Percentiles rank a stretch among this genome's conserved stretches.
Evolutionary conservation across 352 stramenopile species (phyloP).

Genomic region (Phytophthora vignae): DNA sequence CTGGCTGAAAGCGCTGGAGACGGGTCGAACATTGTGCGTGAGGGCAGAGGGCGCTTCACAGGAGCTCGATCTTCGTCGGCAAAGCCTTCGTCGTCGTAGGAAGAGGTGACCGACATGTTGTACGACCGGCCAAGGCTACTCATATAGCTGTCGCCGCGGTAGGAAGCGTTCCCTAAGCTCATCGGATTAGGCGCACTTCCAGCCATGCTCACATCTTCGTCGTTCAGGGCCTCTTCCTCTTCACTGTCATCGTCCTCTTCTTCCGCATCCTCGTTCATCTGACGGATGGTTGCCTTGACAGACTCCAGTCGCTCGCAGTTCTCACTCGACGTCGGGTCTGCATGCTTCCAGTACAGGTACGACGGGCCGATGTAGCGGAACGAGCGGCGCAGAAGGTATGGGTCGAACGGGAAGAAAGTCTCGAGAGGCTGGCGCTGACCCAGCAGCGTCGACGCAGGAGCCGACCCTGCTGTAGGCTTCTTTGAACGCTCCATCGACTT

Average conservation of each 20-base stretch:
- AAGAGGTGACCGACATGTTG: slow-evolving; percentile 68
- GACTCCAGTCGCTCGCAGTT: slow-evolving; percentile 70
- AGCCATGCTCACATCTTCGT: slow-evolving; percentile 70
- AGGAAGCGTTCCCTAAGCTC: slow-evolving; percentile 34
- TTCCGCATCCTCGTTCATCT: slow-evolving; percentile 64
- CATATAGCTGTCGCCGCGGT: slow-evolving; percentile 60
- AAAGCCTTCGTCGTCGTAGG: slow-evolving; percentile 56
- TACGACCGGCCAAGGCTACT: slow-evolving; percentile 53
- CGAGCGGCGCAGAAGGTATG: slow-evolving; percentile 94
- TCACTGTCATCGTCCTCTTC: slow-evolving; percentile 50
- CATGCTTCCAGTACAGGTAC: slow-evolving; percentile 96
- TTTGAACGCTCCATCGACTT: slow-evolving; percentile 81
- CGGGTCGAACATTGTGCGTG: slow-evolving; percentile 64
- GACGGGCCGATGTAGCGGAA: slow-evolving; percentile 93
- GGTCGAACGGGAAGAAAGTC: slow-evolving; percentile 98
- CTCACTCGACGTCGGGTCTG: slow-evolving; percentile 77
- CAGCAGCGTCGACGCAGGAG: slow-evolving; percentile 44
- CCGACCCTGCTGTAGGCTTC: slow-evolving; percentile 47
- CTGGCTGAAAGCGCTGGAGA: slow-evolving; percentile 75
- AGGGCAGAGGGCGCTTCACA: slow-evolving; percentile 38
- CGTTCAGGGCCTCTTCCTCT: slow-evolving; percentile 51
- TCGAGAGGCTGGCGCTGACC: slow-evolving; percentile 71
- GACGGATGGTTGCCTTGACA: slow-evolving; percentile 69
- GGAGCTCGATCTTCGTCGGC: slow-evolving; percentile 51
- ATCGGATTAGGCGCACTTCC: slow-evolving; percentile 48